These are phyloP conservation scores for Perilla frutescens DNA, from an alignment of 257 asterid species.

Conservation along the genomic window DNA sequence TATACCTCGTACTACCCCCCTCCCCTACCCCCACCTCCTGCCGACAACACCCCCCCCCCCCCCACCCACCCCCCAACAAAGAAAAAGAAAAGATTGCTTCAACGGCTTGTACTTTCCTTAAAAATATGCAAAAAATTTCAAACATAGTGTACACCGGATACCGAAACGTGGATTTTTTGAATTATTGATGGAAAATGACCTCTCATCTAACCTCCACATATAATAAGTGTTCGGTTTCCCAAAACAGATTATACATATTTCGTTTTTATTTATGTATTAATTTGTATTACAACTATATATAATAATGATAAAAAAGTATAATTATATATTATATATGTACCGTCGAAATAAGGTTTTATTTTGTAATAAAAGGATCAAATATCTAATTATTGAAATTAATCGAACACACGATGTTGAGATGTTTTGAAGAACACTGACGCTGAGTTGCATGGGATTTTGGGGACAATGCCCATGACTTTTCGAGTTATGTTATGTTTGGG, in stretches of 20 bases:
- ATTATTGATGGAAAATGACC: constrained; percentile 17
- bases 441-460: no score
- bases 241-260: not conserved
- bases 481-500: no score
- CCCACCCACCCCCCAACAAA: not conserved
- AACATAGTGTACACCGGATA: not conserved
- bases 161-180: constrained; percentile 21
- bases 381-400: no score
- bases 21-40: constrained; percentile 36
- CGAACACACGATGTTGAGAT: no score
- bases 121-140: constrained; percentile 5
- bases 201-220: not conserved
- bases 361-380: no score
- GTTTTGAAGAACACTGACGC: no score
- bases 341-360: no score
- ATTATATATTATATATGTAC: no score
- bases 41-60: constrained; percentile 46
- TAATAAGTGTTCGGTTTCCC: not conserved
- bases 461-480: no score
- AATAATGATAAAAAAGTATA: not conserved
- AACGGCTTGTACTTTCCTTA: constrained; percentile 38
- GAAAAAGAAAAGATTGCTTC: not conserved
- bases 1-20: constrained; percentile 62
- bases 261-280: not conserved
- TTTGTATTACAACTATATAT: not conserved